phyloP scores from a whole-genome alignment of 1,284 basidiomycete genomes.

The Singerocomus rubriflavus region DNA sequence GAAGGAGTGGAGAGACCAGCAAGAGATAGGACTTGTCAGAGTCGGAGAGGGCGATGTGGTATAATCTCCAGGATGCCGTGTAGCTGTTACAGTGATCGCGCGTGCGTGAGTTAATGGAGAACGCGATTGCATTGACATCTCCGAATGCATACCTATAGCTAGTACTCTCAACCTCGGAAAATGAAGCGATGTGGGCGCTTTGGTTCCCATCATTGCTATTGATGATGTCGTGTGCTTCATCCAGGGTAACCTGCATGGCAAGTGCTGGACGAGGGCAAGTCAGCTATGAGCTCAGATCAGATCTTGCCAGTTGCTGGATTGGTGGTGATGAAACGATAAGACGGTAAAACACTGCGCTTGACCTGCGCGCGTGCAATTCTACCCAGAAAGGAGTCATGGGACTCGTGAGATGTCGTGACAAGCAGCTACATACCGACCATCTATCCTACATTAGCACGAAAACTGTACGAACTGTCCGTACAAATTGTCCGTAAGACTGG shows the following conservation, averaged over 20 bases:
- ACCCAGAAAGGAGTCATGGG: neutral
- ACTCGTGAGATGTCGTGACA: neutral
- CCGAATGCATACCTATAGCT: conserved; percentile 27
- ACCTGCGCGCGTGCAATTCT: neutral
- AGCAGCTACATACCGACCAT: neutral
- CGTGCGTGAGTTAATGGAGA: neutral
- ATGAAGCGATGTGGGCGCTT: conserved; percentile 11
- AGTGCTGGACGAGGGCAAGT: neutral
- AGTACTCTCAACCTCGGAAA: conserved; percentile 19
- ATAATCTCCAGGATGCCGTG: conserved; percentile 17
- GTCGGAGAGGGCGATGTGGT: conserved; percentile 19
- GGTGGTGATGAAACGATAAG: neutral
- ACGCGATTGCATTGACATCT: neutral
- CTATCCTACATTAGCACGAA: neutral
- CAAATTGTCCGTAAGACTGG: no score
- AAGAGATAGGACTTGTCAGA: conserved; percentile 24
- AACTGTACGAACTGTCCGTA: neutral
- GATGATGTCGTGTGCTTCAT: conserved; percentile 26
- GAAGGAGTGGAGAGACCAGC: conserved; percentile 13
- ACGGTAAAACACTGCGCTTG: neutral
- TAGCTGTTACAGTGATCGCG: conserved; percentile 15
- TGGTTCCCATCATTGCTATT: conserved; percentile 14
- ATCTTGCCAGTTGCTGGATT: neutral
- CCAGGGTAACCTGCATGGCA: conserved; percentile 15
- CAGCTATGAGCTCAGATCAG: neutral